Conservation (phyloP, 306 rosid genomes). For the Inga leiocalycina region DNA sequence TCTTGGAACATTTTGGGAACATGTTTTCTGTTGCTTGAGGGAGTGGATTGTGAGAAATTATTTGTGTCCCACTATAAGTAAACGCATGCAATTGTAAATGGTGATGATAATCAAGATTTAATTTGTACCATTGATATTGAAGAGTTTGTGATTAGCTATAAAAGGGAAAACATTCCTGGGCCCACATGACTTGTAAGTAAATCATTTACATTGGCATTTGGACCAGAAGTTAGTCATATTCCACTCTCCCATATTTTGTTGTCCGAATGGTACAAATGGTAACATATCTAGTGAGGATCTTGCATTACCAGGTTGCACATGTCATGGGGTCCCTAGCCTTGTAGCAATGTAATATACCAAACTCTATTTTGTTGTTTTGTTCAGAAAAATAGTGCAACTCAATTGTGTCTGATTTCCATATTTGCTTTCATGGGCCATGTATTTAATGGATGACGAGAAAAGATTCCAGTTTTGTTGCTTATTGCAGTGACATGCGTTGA, state of each 20-base stretch:
- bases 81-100: background rate
- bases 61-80: background rate
- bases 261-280: background rate
- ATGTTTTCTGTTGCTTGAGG: background rate
- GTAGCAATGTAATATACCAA: background rate
- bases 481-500: background rate
- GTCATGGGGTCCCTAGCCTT: background rate
- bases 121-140: background rate
- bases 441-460: background rate
- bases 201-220: background rate
- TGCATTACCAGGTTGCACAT: background rate
- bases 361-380: background rate
- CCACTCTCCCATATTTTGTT: background rate
- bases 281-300: background rate
- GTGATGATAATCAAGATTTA: background rate
- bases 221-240: background rate
- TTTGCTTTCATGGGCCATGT: background rate
- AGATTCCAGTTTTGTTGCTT: background rate
- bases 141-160: background rate
- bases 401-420: background rate
- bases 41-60: background rate
- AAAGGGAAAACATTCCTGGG: background rate
- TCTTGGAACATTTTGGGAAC: background rate
- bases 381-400: background rate
- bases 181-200: background rate